Evolutionary conservation across 1,284 basidiomycete genomes (phyloP), one percentile per base, ranked within the genome.

Genomic region (Meripilus lineatus): DNA sequence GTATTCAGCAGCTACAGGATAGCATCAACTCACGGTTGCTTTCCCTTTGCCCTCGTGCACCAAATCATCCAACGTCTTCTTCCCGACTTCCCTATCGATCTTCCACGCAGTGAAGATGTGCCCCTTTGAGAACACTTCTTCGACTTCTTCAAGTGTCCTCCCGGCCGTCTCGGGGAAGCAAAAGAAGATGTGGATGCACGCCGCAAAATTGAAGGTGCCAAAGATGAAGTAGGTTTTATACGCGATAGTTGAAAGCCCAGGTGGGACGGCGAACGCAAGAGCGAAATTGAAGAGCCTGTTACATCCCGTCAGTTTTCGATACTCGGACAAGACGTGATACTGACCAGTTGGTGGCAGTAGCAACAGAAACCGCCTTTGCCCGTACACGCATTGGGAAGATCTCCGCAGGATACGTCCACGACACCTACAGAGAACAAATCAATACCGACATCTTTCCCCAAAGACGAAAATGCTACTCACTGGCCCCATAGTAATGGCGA

Each of bases 221-320:
- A 88, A 88, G 61, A 88, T 80, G 63, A 86, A 86, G 66, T 88
- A 74, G 30, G 71, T 72, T 58, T 62, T 66, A 52, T 62, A 66
- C 36, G 65, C 68, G 49, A 72, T 71, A 38, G 51, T 59, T 21
- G 64, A 59, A 25, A 71, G 63, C 20, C 62, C 62, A 2, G 68
- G 61, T 45, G 70, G 66, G 44, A 69, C 62, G 50, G 69, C 65
- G 67, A 73, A 86, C 1, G 82, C 81, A 49, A 86, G 74, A 22
- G 81, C 81, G 50, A 80, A 82, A 68, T 84, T 85, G 71, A 86
- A 86, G 18, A 73, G 57, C 84, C 64, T 86, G 68, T 84, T 86
- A 15, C 75, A 69, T 2, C 79, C 70, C 2, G 69, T 67, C 10
- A n/a, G n/a, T n/a, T 30, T 30, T 30, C 28, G n/a, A n/a, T 30